These are phyloP conservation scores for Moesziomyces sp. DNA, from an alignment of 1,284 basidiomycete genomes.

Conservation along the genomic window DNA sequence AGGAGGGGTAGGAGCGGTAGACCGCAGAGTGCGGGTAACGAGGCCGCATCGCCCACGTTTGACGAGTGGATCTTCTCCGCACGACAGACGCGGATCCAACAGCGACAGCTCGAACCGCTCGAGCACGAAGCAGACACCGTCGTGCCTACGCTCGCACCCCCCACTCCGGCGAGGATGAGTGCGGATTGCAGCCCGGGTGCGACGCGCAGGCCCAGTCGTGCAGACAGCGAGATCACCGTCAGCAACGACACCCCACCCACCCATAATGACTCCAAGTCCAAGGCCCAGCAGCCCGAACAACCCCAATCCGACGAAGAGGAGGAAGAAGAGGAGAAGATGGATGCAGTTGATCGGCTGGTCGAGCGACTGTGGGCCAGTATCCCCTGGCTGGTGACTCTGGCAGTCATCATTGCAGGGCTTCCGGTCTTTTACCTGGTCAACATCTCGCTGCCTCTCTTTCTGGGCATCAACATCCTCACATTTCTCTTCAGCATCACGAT, in stretches of 20 bases:
- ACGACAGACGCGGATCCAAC: slow-evolving; percentile 5
- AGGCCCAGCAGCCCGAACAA: neutral
- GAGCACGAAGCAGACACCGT: slow-evolving; percentile 15
- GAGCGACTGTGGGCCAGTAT: slow-evolving; percentile 37
- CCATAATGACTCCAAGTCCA: neutral
- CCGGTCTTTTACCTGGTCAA: slow-evolving; percentile 51
- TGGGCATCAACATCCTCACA: slow-evolving; percentile 54
- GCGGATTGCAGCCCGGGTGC: neutral
- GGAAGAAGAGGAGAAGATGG: slow-evolving; percentile 14
- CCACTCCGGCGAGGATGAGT: slow-evolving; percentile 8
- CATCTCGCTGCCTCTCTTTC: slow-evolving; percentile 57
- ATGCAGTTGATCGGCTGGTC: slow-evolving; percentile 54
- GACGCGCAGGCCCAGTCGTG: slow-evolving; percentile 16
- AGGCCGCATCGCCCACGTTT: slow-evolving; percentile 16
- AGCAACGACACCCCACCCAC: slow-evolving; percentile 10
- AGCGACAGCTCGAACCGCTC: neutral
- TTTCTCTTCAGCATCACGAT: slow-evolving; percentile 54
- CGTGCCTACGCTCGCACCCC: slow-evolving; percentile 21
- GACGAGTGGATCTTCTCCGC: slow-evolving; percentile 33
- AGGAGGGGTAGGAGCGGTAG: neutral
- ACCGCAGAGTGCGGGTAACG: neutral
- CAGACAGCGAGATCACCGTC: slow-evolving; percentile 20
- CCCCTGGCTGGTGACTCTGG: slow-evolving; percentile 39
- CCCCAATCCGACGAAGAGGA: neutral
- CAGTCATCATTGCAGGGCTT: slow-evolving; percentile 50